Evolutionary conservation across 441 rosid genomes (phyloP).

Genomic region (Gossypium laxum): DNA sequence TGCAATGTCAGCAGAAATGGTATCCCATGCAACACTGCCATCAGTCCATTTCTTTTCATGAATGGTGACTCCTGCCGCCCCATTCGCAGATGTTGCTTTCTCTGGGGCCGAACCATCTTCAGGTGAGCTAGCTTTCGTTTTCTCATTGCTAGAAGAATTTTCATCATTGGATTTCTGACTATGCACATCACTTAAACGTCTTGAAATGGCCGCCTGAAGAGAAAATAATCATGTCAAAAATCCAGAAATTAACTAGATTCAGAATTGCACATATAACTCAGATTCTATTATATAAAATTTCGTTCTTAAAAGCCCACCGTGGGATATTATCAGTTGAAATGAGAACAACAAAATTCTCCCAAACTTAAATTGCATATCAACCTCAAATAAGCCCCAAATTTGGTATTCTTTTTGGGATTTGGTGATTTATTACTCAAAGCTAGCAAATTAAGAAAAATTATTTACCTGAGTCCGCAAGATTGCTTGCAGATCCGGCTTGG

Average conservation of each 20-base stretch:
- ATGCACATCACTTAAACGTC: slow-evolving; percentile 68
- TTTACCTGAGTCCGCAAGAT: slow-evolving; percentile 78
- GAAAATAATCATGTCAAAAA: background rate
- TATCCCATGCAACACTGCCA: slow-evolving; percentile 56
- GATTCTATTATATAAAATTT: background rate
- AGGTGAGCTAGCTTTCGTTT: slow-evolving; percentile 37
- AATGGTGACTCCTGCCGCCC: slow-evolving; percentile 42
- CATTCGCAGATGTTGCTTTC: slow-evolving; percentile 25
- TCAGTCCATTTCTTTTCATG: slow-evolving; percentile 90
- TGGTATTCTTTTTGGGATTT: background rate
- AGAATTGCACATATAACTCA: background rate
- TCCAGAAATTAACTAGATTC: background rate
- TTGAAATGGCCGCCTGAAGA: slow-evolving; percentile 68
- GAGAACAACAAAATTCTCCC: background rate
- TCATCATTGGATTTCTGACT: slow-evolving; percentile 38
- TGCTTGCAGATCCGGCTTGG: slow-evolving; percentile 48
- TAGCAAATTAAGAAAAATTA: background rate
- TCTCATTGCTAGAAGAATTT: slow-evolving; percentile 34
- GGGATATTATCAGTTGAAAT: background rate
- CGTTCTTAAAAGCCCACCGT: background rate
- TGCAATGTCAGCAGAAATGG: slow-evolving; percentile 46
- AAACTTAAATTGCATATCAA: background rate
- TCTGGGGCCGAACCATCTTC: slow-evolving; percentile 27
- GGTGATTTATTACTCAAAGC: background rate
- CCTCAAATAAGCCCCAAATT: background rate